Evolutionary conservation across 495 filamentous ascomycete genomes (phyloP), one percentile per base, ranked within the genome.

Genomic region (Lasiosphaeriaceae sp.): DNA sequence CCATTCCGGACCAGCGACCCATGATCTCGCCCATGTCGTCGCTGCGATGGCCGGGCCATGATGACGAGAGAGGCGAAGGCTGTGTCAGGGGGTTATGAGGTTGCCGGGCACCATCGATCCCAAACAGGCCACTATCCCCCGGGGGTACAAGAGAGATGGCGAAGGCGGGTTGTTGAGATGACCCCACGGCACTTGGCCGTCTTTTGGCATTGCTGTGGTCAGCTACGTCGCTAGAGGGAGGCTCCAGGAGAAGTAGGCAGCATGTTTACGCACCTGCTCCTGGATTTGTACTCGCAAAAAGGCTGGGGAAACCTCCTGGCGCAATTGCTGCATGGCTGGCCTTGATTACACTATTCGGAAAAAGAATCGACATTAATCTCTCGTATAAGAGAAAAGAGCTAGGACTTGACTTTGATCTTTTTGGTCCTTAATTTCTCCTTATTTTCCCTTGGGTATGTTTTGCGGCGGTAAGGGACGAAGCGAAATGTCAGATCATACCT

Each of bases 301-400:
- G 72, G 72, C 47, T 66, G 72, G 1, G 72, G 72, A 44, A 73
- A 74, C 22, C 72, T 56, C 29, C 72, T 63, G 19, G 65, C 66
- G 37, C 72, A 74, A 54, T 74, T 74, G 58, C 62, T 69, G 60
- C 72, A 74, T 35, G 72, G 72, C 21, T 67, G 68, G 19, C 66
- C 69, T 56, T 74, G 72, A 52, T 71, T 71, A 52, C 72, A 74
- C 72, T 74, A 41, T 21, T 16, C 3, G 16, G 5, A 17, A 35
- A 3, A 24, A n/a, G 26, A 52, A 22, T 23, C 7, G 23, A 29
- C 4, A 3, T 45, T 9, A 31, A 31, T 9, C 3, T 31, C 26
- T 31, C 9, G 26, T 9, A n/a, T n/a, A n/a, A n/a, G n/a, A 31
- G 26, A 31, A 31, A 31, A 31, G 3, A 3, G 9, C 26, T 31